phyloP scores from a whole-genome alignment of 805 yeast species.

The Yamadazyma akitaensis region DNA sequence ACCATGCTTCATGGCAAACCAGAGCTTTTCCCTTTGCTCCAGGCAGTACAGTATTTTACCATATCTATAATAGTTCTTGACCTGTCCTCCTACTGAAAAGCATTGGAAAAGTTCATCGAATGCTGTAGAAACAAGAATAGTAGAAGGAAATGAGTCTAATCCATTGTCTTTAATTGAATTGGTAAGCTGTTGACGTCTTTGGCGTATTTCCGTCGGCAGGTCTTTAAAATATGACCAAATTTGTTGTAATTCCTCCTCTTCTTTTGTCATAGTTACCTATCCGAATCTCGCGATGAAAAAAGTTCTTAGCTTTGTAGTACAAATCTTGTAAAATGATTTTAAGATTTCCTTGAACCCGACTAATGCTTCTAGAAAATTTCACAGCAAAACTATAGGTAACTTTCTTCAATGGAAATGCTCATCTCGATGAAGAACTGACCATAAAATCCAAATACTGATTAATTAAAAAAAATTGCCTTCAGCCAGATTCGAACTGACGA shows the following conservation, averaged over 20 bases:
- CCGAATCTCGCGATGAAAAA: not conserved
- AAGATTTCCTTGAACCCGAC: not conserved
- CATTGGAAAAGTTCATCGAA: conserved; percentile 85
- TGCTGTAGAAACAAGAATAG: conserved; percentile 55
- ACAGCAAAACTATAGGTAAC: not conserved
- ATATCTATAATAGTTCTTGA: conserved; percentile 76
- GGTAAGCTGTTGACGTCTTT: conserved; percentile 22
- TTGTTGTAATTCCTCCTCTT: conserved; percentile 26
- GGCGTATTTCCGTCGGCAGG: conserved; percentile 25
- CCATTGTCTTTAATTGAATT: conserved; percentile 19
- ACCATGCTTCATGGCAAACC: conserved; percentile 70
- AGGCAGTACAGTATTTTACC: conserved; percentile 76
- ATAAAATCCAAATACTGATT: not conserved
- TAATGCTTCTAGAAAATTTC: not conserved
- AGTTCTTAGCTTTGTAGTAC: not conserved
- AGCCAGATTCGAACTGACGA: conserved; percentile 24
- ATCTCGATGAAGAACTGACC: not conserved
- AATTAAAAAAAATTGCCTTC: conserved; percentile 15
- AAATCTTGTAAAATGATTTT: no score
- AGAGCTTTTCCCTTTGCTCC: conserved; percentile 66
- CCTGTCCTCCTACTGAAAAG: conserved; percentile 87
- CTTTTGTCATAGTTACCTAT: conserved; percentile 6
- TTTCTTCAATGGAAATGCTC: not conserved
- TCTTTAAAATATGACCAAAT: conserved; percentile 32
- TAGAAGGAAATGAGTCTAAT: conserved; percentile 28